Evolutionary conservation across 306 rosid genomes (phyloP).

Genomic region (Crotalaria pallida): DNA sequence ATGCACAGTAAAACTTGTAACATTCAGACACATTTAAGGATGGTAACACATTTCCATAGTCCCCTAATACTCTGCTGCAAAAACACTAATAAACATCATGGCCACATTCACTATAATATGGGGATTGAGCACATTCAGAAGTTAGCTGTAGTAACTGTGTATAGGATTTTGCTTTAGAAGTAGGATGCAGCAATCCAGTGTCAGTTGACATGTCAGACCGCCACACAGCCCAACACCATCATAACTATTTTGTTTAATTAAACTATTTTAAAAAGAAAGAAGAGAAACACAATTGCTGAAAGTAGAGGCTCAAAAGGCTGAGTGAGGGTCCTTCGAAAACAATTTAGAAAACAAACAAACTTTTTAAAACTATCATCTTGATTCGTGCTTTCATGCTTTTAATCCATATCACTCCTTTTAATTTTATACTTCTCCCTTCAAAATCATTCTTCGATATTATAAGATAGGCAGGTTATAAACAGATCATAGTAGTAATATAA

Average conservation of each 20-base stretch:
- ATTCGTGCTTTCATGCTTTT: not conserved
- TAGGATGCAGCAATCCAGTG: not conserved
- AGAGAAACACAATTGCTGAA: not conserved
- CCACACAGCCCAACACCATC: not conserved
- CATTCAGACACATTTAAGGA: not conserved
- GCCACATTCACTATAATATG: not conserved
- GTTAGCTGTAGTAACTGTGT: not conserved
- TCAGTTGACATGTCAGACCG: not conserved
- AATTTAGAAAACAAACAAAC: not conserved
- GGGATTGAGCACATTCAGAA: not conserved
- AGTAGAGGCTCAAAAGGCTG: not conserved
- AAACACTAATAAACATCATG: not conserved
- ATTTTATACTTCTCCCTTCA: not conserved
- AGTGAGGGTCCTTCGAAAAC: not conserved
- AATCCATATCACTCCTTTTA: not conserved
- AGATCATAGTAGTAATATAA: not conserved
- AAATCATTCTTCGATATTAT: not conserved
- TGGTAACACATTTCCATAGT: not conserved
- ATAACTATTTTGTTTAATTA: not conserved
- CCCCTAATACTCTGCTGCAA: not conserved
- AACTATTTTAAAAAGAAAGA: not conserved
- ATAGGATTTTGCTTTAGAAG: not conserved
- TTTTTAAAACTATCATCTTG: not conserved
- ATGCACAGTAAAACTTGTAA: not conserved
- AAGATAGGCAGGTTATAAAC: not conserved